Evolutionary conservation across 352 stramenopile genomes (phyloP).

Genomic region (Phytophthora pisi): DNA sequence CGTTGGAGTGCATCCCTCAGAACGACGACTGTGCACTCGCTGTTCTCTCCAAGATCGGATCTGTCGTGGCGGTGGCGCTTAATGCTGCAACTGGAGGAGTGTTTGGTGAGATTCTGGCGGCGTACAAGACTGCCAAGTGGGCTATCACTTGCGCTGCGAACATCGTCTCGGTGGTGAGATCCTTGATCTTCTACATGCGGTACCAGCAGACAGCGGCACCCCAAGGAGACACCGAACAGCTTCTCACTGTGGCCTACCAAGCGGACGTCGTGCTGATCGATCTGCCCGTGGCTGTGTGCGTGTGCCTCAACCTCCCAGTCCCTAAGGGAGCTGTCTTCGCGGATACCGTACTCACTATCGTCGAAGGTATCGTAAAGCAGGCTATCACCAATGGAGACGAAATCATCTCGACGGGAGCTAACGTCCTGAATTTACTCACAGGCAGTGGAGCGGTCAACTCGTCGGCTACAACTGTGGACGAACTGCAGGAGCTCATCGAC

Average conservation of each 20-base stretch:
- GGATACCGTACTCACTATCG: constrained; percentile 4
- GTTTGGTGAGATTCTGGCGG: constrained; percentile 13
- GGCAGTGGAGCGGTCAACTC: background rate
- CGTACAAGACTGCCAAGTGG: constrained; percentile 19
- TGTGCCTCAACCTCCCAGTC: constrained; percentile 5
- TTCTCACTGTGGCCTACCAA: constrained; percentile 13
- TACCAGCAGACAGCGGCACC: constrained; percentile 21
- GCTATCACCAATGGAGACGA: constrained; percentile 22
- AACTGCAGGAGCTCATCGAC: constrained; percentile 13
- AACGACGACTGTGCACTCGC: constrained; percentile 20
- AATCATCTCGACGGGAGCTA: constrained; percentile 13
- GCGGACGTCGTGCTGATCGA: constrained; percentile 17
- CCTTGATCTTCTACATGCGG: constrained; percentile 25
- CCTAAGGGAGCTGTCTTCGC: constrained; percentile 11
- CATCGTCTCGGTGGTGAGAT: constrained; percentile 10
- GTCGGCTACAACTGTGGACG: constrained; percentile 8
- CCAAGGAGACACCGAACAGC: constrained; percentile 16
- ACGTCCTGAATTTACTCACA: constrained; percentile 8
- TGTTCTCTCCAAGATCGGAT: constrained; percentile 24
- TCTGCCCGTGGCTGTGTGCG: constrained; percentile 8
- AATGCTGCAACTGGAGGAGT: constrained; percentile 23
- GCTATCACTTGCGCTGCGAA: constrained; percentile 15
- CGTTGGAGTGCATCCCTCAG: constrained; percentile 45
- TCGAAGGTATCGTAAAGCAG: constrained; percentile 24
- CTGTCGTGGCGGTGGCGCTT: constrained; percentile 15